Evolutionary conservation across 208 protist species (phyloP).

Genomic region (Leptomonas pyrrhocoris): DNA sequence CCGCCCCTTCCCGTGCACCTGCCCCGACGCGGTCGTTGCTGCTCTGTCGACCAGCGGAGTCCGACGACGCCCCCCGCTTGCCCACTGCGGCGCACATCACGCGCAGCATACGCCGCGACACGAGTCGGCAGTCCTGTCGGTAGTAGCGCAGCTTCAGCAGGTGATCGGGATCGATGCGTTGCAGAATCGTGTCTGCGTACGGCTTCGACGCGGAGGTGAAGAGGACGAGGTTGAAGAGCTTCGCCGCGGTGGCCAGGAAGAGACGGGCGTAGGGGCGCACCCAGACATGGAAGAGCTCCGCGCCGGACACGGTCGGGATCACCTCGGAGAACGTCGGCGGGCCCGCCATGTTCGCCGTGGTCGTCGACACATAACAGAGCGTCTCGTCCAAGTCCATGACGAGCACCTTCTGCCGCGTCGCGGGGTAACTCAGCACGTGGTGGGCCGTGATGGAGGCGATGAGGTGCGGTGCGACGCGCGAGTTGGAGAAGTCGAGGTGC

Average conservation of each 20-base stretch:
- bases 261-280: constrained; percentile 73
- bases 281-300: constrained; percentile 89
- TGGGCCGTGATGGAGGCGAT: constrained; percentile 83
- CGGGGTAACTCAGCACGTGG: constrained; percentile 87
- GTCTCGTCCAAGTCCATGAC: constrained; percentile 91
- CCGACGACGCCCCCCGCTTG: constrained; percentile 7
- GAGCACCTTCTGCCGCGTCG: constrained; percentile 89
- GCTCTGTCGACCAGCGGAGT: background rate
- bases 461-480: constrained; percentile 42
- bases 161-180: constrained; percentile 78
- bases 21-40: background rate
- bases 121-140: constrained; percentile 75
- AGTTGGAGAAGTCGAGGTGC: constrained; percentile 57
- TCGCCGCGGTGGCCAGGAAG: constrained; percentile 73
- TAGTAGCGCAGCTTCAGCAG: constrained; percentile 75
- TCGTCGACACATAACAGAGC: constrained; percentile 85
- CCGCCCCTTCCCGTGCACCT: background rate
- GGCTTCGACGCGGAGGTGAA: constrained; percentile 90
- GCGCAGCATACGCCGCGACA: constrained; percentile 50
- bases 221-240: constrained; percentile 85
- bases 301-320: constrained; percentile 77
- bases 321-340: constrained; percentile 89
- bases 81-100: constrained; percentile 34
- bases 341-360: constrained; percentile 52
- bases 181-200: constrained; percentile 89